phyloP scores from a whole-genome alignment of 768 basidiomycete species.

The Crassisporium funariophilum region DNA sequence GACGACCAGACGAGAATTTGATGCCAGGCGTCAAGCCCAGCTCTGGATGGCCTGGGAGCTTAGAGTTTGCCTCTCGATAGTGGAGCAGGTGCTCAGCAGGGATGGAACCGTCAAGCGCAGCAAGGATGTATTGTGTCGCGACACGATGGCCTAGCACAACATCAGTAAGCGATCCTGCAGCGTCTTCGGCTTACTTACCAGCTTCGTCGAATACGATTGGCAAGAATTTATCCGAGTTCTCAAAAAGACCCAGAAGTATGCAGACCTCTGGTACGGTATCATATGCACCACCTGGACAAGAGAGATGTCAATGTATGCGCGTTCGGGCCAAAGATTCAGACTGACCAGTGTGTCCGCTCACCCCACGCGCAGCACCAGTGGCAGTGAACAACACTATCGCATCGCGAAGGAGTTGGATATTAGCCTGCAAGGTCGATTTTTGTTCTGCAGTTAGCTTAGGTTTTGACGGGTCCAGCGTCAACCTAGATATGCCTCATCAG shows the following conservation, averaged over 20 bases:
- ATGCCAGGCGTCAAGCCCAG: constrained; percentile 89
- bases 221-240: constrained; percentile 60
- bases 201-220: constrained; percentile 83
- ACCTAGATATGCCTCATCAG: constrained; percentile 38
- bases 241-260: constrained; percentile 75
- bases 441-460: constrained; percentile 65
- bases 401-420: constrained; percentile 84
- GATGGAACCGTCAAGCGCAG: constrained; percentile 73
- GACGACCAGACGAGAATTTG: constrained; percentile 91
- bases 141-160: constrained; percentile 73
- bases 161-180: not conserved
- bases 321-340: not conserved
- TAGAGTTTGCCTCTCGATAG: constrained; percentile 85
- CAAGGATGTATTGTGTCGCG: constrained; percentile 84
- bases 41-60: constrained; percentile 89
- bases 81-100: constrained; percentile 78
- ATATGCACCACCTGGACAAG: constrained; percentile 55
- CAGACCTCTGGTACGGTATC: constrained; percentile 86
- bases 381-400: constrained; percentile 86
- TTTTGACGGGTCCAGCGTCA: constrained; percentile 72
- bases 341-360: constrained; percentile 82
- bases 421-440: constrained; percentile 56
- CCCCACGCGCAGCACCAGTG: constrained; percentile 82
- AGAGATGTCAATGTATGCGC: constrained; percentile 7
- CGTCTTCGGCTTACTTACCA: constrained; percentile 45